Percentiles rank a stretch among this genome's conserved stretches.
Conservation (phyloP, 73 alveolate species). For the Vitrella brassicaformis region DNA sequence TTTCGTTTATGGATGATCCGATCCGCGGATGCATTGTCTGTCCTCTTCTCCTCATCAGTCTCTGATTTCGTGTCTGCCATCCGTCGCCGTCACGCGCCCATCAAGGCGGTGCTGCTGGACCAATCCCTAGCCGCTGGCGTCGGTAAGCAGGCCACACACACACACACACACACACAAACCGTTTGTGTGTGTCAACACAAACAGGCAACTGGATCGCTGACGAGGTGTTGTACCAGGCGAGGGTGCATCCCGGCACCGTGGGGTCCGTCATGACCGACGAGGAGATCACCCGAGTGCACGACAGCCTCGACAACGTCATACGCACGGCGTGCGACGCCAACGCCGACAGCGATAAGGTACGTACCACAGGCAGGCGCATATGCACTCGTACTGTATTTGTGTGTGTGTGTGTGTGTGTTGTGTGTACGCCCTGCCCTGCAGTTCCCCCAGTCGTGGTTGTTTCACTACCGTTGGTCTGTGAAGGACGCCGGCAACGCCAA, state of each 20-base stretch:
- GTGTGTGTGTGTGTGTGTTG: background rate
- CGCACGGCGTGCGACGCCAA: background rate
- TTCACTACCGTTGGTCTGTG: background rate
- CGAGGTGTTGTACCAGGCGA: background rate
- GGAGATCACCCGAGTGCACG: background rate
- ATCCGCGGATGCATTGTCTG: too few relatives aligned
- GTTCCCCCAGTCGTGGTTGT: background rate
- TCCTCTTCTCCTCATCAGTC: too few relatives aligned
- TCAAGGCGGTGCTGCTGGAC: background rate
- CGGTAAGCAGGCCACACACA: too few relatives aligned
- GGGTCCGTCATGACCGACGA: background rate
- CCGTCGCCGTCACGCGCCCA: background rate
- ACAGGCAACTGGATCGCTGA: background rate
- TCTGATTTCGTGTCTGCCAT: too few relatives aligned
- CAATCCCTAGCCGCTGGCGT: background rate
- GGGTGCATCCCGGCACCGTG: background rate
- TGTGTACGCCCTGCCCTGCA: background rate
- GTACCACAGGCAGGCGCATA: too few relatives aligned
- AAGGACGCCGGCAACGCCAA: background rate
- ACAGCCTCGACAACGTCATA: background rate
- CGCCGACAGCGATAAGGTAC: background rate
- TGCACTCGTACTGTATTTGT: too few relatives aligned
- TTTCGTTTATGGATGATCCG: too few relatives aligned
- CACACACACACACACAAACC: too few relatives aligned
- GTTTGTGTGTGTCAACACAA: too few relatives aligned